These are phyloP conservation scores for Solanum piurae DNA, from an alignment of 257 asterid genomes.

Conservation along the genomic window DNA sequence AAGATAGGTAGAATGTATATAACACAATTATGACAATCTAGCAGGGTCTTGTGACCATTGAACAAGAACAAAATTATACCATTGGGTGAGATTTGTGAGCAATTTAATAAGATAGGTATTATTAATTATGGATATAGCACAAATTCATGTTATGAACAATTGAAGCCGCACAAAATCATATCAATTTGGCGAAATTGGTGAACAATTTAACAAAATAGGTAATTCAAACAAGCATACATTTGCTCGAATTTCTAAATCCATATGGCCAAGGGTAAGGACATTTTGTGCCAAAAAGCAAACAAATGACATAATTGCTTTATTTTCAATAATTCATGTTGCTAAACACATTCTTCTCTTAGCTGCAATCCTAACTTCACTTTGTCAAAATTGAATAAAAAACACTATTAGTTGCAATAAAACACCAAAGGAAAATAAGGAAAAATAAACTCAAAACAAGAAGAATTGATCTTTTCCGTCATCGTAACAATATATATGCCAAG, in stretches of 20 bases:
- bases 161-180: not conserved
- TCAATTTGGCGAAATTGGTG: too few species aligned
- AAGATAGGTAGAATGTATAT: not conserved
- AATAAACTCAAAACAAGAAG: not conserved
- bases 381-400: too few species aligned
- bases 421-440: too few species aligned
- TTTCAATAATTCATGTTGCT: too few species aligned
- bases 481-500: not conserved
- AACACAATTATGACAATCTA: not conserved
- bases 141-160: not conserved
- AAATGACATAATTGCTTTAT: not conserved
- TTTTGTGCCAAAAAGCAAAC: too few species aligned
- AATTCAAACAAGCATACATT: not conserved
- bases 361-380: too few species aligned
- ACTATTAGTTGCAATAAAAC: too few species aligned
- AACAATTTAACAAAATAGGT: too few species aligned
- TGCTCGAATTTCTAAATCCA: not conserved
- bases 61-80: not conserved
- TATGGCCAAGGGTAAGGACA: too few species aligned
- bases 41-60: not conserved
- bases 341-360: too few species aligned
- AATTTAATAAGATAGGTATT: not conserved
- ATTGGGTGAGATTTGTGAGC: not conserved
- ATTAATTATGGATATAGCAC: not conserved
- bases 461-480: not conserved